Conservation (phyloP, 257 asterid genomes). For the Solanum peruvianum region DNA sequence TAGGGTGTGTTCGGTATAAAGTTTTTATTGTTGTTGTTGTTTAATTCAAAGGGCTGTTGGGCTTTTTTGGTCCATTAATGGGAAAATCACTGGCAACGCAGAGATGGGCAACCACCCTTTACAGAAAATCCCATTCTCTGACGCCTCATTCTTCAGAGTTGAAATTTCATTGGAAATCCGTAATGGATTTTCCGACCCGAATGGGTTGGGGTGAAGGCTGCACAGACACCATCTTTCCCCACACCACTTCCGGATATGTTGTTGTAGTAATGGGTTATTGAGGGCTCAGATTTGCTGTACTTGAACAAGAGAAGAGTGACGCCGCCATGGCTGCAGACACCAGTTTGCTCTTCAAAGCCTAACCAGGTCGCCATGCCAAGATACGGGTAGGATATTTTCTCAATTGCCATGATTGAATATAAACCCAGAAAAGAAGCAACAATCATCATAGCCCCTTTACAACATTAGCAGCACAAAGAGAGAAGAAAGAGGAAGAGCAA, state of each 20-base stretch:
- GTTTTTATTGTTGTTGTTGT: background rate
- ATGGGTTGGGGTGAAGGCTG: background rate
- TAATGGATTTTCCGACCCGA: background rate
- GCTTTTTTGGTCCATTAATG: background rate
- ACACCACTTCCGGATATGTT: background rate
- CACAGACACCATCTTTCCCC: background rate
- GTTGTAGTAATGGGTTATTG: background rate
- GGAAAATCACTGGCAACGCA: background rate
- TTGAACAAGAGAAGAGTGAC: background rate
- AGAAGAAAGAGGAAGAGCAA: background rate
- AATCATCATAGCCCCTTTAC: background rate
- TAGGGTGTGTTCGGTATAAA: background rate
- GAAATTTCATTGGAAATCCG: background rate
- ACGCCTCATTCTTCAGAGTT: background rate
- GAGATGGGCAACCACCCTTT: background rate
- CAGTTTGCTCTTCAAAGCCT: background rate
- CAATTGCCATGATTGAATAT: background rate
- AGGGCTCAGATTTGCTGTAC: background rate
- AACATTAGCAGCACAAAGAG: background rate
- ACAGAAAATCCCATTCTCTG: background rate
- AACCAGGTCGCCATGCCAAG: background rate
- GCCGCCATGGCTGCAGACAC: background rate
- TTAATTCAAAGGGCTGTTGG: background rate
- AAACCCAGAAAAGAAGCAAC: background rate
- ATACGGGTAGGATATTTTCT: background rate